Base-by-base conservation (phyloP, 306 rosid genomes). In the Lathyrus oleraceus region DNA sequence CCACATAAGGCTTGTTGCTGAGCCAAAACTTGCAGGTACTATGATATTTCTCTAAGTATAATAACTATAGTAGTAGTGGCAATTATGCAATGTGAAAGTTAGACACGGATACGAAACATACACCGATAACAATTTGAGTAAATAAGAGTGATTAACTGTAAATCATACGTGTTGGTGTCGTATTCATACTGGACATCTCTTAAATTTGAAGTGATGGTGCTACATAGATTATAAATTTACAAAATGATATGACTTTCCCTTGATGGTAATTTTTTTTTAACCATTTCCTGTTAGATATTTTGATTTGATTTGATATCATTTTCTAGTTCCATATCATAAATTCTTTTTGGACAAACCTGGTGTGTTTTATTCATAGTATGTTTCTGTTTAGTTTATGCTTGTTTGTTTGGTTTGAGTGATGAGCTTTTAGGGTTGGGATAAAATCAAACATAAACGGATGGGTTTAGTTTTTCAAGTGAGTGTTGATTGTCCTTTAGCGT, bases 1-100 rank as follows among this genome's bases (percentile, higher is more conserved):
- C 81, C 89, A 86, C 51, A 73, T 86, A 67, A 95, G 77, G 87
- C 99, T 91, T 65, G 95, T 91, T 77, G 57, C 89, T 39, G 83
- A 86, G 45, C 67, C 87, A 27, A 81, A 85, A 73, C 92, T 95
- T 83, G 73, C 88, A 77, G 99, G 99, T 76, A 76, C 45, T 20
- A 5, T 5, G 17, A 28, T 64, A 1, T n/a, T 30, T 10, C 9
- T 27, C 16, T 69, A 11, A 39, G 30, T 12, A 17, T 10, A 42
- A 73, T 11, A 0, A 21, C 1, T 6, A 5, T 62, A 39, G 51
- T 62, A 1, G 5, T 42, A 13, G 53, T 21, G 21, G 13, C 5
- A 13, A 45, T 63, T 63, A 6, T 63, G 53, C 14, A 8, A 2
- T 7, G 13, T 6, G 12, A 27, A 27, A 1, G 12, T 2, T 57